phyloP scores from a whole-genome alignment of 1,284 basidiomycete genomes.

The Grifola frondosa region DNA sequence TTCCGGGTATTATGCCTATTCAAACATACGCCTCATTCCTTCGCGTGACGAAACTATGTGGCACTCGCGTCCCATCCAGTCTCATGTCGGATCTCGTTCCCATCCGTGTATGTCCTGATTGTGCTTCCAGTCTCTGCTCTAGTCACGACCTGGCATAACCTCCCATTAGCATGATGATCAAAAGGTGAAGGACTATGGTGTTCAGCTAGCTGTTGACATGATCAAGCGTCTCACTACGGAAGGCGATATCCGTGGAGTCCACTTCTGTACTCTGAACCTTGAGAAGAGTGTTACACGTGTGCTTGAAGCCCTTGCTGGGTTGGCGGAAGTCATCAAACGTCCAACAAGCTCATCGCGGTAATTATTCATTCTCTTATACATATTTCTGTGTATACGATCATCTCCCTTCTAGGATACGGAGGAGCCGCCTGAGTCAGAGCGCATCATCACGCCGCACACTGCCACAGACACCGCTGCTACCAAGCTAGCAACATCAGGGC shows the following conservation, averaged over 20 bases:
- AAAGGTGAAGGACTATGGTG: slow-evolving; percentile 88
- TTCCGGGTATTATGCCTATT: slow-evolving; percentile 98
- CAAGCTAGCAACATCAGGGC: slow-evolving; percentile 41
- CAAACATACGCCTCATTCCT: slow-evolving; percentile 95
- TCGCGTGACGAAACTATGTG: slow-evolving; percentile 88
- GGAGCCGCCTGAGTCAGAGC: slow-evolving; percentile 33
- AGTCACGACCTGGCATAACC: background rate
- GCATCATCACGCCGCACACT: slow-evolving; percentile 59
- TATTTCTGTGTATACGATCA: background rate
- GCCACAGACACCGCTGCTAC: slow-evolving; percentile 63
- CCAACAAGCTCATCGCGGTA: slow-evolving; percentile 73
- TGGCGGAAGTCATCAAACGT: slow-evolving; percentile 51
- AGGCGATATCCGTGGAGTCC: slow-evolving; percentile 77
- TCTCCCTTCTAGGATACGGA: slow-evolving; percentile 21
- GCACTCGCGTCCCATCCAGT: slow-evolving; percentile 72
- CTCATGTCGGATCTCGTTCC: slow-evolving; percentile 73
- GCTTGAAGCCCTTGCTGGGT: slow-evolving; percentile 75
- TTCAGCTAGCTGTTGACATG: slow-evolving; percentile 76
- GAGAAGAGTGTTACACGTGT: slow-evolving; percentile 95
- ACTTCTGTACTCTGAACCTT: slow-evolving; percentile 96
- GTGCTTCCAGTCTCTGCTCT: background rate
- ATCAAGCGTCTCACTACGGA: slow-evolving; percentile 57
- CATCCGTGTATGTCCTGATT: slow-evolving; percentile 76
- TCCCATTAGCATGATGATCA: slow-evolving; percentile 79
- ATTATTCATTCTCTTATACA: background rate